Evolutionary conservation across 2,329 filamentous ascomycete genomes (phyloP), one percentile per base, ranked within the genome.

Genomic region (Trichothecium sympodiale): DNA sequence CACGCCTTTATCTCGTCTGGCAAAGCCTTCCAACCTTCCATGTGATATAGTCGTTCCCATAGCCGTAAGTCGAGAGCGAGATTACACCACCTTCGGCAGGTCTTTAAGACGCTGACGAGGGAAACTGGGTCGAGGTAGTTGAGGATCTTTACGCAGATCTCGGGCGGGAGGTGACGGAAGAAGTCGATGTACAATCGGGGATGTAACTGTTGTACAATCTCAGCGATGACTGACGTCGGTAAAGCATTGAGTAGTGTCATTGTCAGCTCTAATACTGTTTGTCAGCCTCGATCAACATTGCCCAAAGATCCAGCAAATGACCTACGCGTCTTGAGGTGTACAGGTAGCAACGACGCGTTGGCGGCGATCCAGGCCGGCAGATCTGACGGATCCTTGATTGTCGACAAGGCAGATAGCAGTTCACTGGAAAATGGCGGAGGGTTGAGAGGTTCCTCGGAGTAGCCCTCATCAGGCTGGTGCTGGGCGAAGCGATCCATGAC

Each of bases 171-270:
- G 49, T 85, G 78, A 43, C 76, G 67, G 29, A 94, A 77, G 37
- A 94, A 94, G 59, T 98, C 85, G 60, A 95, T 89, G 57, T 95
- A 88, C 3, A 96, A 77, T 35, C 88, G 72, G 4, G 87, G 84
- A 42, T 80, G 83, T 14, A 94, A 64, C 43, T 80, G 74, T 37
- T 88, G 75, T 32, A 94, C 84, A 36, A 95, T 83, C 31, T 80
- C 71, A 34, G 82, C 79, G 40, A 95, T 79, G 36, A 79, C 75
- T 6, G 83, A 83, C 1, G 86, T 93, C 14, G 83, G 83, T 18
- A 95, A 67, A 38, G 81, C 79, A 39, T 80, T 74, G 37, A 95
- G 68, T 17, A 94, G 71, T 31, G 75, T 71, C 61, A 89, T 85
- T 29, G 83, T 82, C 45, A 94, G 74, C 54, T 89, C 87, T 94